Conservation (phyloP, 192 early-diverging fungal species). For the Coemansia sp. region DNA sequence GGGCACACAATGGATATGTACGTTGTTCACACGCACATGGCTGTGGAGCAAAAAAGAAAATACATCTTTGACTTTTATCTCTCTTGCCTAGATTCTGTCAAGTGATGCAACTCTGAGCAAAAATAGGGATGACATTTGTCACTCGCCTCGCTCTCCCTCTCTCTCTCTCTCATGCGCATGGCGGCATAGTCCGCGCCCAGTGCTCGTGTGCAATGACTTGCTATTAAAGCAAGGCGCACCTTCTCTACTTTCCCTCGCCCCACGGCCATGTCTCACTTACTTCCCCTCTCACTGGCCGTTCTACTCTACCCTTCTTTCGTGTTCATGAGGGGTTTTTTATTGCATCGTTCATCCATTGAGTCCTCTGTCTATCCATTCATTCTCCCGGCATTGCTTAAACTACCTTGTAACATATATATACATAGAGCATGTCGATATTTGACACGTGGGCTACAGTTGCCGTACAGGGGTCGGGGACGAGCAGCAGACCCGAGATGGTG, state of each 20-base stretch:
- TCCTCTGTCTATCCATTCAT: no score
- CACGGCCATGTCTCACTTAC: neutral
- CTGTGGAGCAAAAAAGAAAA: neutral
- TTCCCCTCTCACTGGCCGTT: no score
- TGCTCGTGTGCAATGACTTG: neutral
- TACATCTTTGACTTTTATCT: no score
- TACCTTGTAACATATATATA: neutral
- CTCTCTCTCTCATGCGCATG: neutral
- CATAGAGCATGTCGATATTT: constrained; percentile 9
- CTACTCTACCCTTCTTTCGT: no score
- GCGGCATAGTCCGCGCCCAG: neutral
- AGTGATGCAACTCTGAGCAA: neutral
- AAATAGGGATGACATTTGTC: neutral
- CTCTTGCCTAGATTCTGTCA: neutral
- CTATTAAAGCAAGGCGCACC: neutral
- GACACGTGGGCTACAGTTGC: constrained; percentile 22
- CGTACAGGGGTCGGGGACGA: constrained; percentile 10
- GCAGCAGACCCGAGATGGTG: constrained; percentile 7
- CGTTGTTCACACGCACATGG: neutral
- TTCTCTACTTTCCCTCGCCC: neutral
- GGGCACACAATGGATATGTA: neutral
- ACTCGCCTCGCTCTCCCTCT: no score
- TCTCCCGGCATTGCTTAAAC: neutral
- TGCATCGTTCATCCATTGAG: no score
- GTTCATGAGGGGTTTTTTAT: no score